These are phyloP conservation scores for Scheffersomyces amazonensis DNA, from an alignment of 805 yeast species.

Conservation along the genomic window DNA sequence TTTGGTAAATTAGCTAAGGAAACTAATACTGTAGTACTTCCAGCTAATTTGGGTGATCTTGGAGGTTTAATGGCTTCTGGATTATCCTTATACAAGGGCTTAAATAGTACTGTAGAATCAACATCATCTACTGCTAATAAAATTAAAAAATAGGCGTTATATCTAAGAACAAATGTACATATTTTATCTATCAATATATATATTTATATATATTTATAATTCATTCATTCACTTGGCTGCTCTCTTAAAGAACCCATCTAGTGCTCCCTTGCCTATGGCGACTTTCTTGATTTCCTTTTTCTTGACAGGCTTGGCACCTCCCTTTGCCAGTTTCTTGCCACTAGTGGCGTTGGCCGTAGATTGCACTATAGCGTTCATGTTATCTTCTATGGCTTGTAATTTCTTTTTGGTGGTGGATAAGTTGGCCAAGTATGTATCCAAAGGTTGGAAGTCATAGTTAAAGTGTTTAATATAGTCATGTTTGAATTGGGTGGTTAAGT, in stretches of 20 bases:
- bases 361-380: slow-evolving; percentile 19
- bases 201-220: neutral
- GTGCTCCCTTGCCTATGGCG: slow-evolving; percentile 61
- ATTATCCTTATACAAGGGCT: slow-evolving; percentile 62
- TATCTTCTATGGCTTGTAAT: slow-evolving; percentile 21
- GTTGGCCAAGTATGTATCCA: slow-evolving; percentile 14
- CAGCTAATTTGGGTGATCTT: slow-evolving; percentile 72
- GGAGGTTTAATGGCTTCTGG: slow-evolving; percentile 77
- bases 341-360: slow-evolving; percentile 17
- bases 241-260: slow-evolving; percentile 60
- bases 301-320: slow-evolving; percentile 5
- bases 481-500: slow-evolving; percentile 25
- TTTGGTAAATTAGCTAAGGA: slow-evolving; percentile 83
- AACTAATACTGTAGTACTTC: slow-evolving; percentile 72
- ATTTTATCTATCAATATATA: slow-evolving; percentile 1
- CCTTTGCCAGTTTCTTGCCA: slow-evolving; percentile 19
- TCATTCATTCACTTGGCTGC: no score
- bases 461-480: slow-evolving; percentile 13
- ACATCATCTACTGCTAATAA: no score
- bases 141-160: slow-evolving; percentile 1
- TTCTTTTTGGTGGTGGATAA: slow-evolving; percentile 18
- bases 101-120: slow-evolving; percentile 22
- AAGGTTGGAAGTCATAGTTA: slow-evolving; percentile 17
- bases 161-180: slow-evolving; percentile 1
- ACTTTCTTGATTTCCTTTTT: slow-evolving; percentile 38